Evolutionary conservation across 106 monocot genomes (phyloP), one percentile per base, ranked within the genome.

Genomic region (Dendrobium nobile): DNA sequence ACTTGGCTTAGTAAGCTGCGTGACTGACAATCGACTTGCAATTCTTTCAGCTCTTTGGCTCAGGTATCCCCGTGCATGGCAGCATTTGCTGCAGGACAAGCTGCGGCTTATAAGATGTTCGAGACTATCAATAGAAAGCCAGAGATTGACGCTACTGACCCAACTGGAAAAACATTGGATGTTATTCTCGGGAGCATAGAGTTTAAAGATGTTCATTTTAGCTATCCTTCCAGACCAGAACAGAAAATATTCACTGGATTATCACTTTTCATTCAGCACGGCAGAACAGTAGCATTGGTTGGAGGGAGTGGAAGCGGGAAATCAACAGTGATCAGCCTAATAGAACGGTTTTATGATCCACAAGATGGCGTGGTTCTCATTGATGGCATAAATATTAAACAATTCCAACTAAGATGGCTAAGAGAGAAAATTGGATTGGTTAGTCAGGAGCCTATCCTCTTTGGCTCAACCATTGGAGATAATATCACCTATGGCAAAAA

Each of bases 101-200:
- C 88, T 78, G 88, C 91, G 56, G 91, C 91, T 37, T 91, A 82
- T 78, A 91, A 88, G 45, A 91, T 91, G 88, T 88, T 91, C 58
- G 83, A 91, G 78, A 88, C 88, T 27, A 91, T 91, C 67, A 91
- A 85, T n/a, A 77, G 88, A 81, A 88, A 85, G 70, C 91, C 91
- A 51, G 73, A 88, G 54, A 91, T 91, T 31, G 87, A 91, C 83
- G 75, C 87, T n/a, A 88, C 73, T 82, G 84, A 84, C 26, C 42
- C 51, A 16, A 85, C 18, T 15, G 91, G 91, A 79, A 81, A 81
- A 42, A 85, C 4, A 41, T 58, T 83, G 1, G 84, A 88, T 56
- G 87, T 85, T 51, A 81, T 88, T 72, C 78, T 41, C 48, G 91
- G 91, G 54, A 83, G 88, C 45, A 88, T 91, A 77, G 88, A 91